Base-by-base conservation (phyloP, 176 grass and related monocot genomes). In the Carex kokanica region DNA sequence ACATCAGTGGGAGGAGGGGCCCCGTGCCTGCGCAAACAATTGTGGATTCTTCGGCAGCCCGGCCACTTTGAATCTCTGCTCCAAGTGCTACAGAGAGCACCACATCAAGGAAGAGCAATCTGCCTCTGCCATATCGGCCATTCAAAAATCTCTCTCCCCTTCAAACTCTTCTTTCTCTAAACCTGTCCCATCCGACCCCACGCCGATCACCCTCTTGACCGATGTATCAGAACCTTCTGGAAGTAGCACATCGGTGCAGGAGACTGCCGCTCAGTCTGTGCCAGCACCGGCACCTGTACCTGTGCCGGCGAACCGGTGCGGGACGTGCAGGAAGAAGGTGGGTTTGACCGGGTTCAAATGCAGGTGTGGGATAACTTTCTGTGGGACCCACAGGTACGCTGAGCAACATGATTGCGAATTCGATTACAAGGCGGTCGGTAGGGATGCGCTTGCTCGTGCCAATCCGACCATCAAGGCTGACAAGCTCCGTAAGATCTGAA, bases 31-130 rank as follows among this genome's bases (percentile, higher is more conserved):
- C 53, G 82, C 62, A 11, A 88, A 84, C 51, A 88, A 82, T 29
- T 86, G 85, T 31, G 85, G 85, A 17, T 82, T 86, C 85, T 82
- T 86, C 4, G 85, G 85, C 9, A 84, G 74, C 15, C 74, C 82
- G 20, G 86, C 86, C 32, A 88, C 74, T 4, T 15, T 78, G 31
- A 70, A 88, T 83, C 82, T 88, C 72, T 88, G 86, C 59, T 84
- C 86, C 51, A 88, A 88, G 73, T 88, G 86, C 62, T 88, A 84
- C 86, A 11, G 81, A 65, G 86, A 88, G 29, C 86, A 74, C 82
- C 16, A 34, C 61, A 52, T 80, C 72, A 80, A 87, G 59, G 86
- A 87, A 49, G 78, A 87, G 38, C 85, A 78, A 75, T 74, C 83
- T 4, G 54, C 83, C 56, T 74, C 83, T n/a, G 83, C 83, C 10